Base-by-base conservation (phyloP, 2,329 filamentous ascomycete species). In the Penicillium sp. region DNA sequence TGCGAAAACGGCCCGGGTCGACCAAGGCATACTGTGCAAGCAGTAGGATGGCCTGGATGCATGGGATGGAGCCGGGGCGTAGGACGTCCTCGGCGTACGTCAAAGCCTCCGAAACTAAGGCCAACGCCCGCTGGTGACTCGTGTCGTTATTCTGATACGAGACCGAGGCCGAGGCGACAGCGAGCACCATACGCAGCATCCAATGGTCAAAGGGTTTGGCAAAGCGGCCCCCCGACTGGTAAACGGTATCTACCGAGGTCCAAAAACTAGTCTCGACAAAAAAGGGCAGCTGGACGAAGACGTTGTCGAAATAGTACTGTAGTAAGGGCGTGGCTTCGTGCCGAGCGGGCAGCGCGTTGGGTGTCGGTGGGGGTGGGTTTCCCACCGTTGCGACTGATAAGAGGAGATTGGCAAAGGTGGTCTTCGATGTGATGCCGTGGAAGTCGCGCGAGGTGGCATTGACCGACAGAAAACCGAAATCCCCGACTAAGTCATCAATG, bases 381-480 rank as follows among this genome's bases (percentile, higher is more conserved):
- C 90, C 84, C 59, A 89, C 88, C 8, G 82, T 82, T 32, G 88
- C 84, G 5, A 92, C 87, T n/a, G 88, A 88, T 25, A 95, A 74
- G 23, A 96, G 87, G 18, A 97, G 79, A 31, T 89, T 85, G 24
- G 90, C 89, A 77, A 96, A 96, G 0, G 90, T 95, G 81, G 95
- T 95, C 62, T 89, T 89, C 52, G 83, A 87, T 27, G 87, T 84
- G 50, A 91, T 89, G 7, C 89, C 87, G 67, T 95, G 89, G 65
- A 96, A 96, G 69, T 97, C 93, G 64, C 90, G 81, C 1, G 91
- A 92, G 0, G 91, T 96, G 25, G 93, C 91, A 74, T 95, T 95
- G 64, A 98, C 89, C 4, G 92, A 89, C 84, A 96, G 74, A 63
- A 89, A 92, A 46, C 91, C 91, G 76, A 97, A 95, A 64, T 95